These are phyloP conservation scores for Coemansia sp. DNA, from an alignment of 192 early-diverging fungal genomes.

Conservation along the genomic window DNA sequence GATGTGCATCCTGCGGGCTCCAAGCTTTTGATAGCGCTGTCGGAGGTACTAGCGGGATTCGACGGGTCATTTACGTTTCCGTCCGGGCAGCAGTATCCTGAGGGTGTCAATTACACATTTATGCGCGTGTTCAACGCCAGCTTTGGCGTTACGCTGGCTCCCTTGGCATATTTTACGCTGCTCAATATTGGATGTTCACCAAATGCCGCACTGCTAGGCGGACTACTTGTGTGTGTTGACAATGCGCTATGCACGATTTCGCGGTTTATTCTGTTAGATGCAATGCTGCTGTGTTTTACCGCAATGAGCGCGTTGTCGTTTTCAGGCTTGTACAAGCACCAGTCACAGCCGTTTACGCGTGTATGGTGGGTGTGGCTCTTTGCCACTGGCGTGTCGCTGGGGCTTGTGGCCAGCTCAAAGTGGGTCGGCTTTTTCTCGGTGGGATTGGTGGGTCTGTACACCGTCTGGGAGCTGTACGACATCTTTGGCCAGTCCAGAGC, in stretches of 20 bases:
- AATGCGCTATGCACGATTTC: slow-evolving; percentile 66
- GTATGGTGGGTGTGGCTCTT: slow-evolving; percentile 90
- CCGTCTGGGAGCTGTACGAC: slow-evolving; percentile 91
- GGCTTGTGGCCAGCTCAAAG: slow-evolving; percentile 86
- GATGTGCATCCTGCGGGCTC: slow-evolving; percentile 98
- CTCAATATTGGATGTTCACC: slow-evolving; percentile 69
- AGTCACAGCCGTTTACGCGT: slow-evolving; percentile 71
- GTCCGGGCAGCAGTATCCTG: slow-evolving; percentile 77
- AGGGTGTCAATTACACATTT: slow-evolving; percentile 74
- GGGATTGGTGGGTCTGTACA: slow-evolving; percentile 87
- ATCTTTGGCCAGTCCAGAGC: slow-evolving; percentile 75
- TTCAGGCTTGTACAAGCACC: slow-evolving; percentile 73
- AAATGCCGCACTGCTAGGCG: slow-evolving; percentile 70
- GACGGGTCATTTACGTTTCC: slow-evolving; percentile 86
- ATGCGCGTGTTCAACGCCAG: slow-evolving; percentile 89
- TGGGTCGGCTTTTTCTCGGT: slow-evolving; percentile 96
- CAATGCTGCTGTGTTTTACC: slow-evolving; percentile 93
- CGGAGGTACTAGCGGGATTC: slow-evolving; percentile 80
- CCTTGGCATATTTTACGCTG: slow-evolving; percentile 87
- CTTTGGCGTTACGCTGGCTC: slow-evolving; percentile 86
- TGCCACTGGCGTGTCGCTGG: slow-evolving; percentile 84
- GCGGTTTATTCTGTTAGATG: slow-evolving; percentile 92
- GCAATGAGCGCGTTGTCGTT: slow-evolving; percentile 65
- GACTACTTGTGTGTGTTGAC: slow-evolving; percentile 78
- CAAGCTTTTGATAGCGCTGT: slow-evolving; percentile 90